Conservation (phyloP, 306 rosid species). For the Coriaria nepalensis region DNA sequence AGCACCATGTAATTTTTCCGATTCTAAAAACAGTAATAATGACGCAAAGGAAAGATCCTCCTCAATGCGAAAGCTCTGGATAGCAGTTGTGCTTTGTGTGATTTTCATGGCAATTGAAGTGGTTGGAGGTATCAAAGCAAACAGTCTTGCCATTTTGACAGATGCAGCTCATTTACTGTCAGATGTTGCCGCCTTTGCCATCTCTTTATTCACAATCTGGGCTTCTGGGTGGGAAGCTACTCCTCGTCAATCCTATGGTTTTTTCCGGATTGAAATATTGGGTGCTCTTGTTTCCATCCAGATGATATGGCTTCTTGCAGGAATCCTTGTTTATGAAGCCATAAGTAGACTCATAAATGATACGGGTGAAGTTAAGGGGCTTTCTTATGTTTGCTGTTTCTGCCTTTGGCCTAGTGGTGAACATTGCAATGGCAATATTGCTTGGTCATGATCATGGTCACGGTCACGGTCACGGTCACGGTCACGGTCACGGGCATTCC, state of each 20-base stretch:
- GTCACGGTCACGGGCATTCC: constrained; percentile 20
- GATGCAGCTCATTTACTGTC: constrained; percentile 54
- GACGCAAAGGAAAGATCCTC: constrained; percentile 38
- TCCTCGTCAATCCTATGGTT: constrained; percentile 54
- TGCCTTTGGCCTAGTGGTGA: constrained; percentile 42
- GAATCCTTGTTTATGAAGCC: constrained; percentile 52
- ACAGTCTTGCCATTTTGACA: constrained; percentile 59
- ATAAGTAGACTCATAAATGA: constrained; percentile 28
- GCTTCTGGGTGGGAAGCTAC: constrained; percentile 60
- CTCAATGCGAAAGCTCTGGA: constrained; percentile 39
- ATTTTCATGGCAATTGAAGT: constrained; percentile 48
- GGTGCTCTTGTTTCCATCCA: constrained; percentile 57
- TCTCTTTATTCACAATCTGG: constrained; percentile 45
- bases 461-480: constrained; percentile 22
- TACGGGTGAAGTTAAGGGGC: constrained; percentile 41
- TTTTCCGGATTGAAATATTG: constrained; percentile 43
- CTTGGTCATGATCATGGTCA: constrained; percentile 40
- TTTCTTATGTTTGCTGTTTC: constrained; percentile 44
- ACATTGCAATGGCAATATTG: constrained; percentile 40
- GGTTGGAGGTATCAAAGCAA: constrained; percentile 44
- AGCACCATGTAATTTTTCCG: constrained; percentile 45
- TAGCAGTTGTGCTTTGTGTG: constrained; percentile 37
- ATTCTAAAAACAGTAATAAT: constrained; percentile 29
- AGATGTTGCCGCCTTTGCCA: constrained; percentile 57
- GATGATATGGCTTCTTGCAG: constrained; percentile 64